Base-by-base conservation (phyloP, 495 filamentous ascomycete species). In the Tuber melanosporum region DNA sequence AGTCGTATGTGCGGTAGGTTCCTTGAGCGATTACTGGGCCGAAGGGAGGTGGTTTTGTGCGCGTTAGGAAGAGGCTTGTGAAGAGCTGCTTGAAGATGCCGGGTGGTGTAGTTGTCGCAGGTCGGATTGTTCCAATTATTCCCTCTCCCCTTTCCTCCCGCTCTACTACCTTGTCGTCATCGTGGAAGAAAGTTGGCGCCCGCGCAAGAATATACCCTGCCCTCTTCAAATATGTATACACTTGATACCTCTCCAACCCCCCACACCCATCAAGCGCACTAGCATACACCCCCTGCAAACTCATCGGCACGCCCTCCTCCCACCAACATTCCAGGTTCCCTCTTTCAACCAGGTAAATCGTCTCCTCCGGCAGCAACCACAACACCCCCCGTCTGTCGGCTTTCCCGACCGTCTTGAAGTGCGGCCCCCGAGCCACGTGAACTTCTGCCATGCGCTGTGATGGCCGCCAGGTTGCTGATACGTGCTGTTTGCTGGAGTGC, bases 351-450 rank as follows among this genome's bases (percentile, higher is more conserved):
- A 97, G 81, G 83, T 93, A 98, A 71, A 99, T 85, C 10, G 93
- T 92, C 82, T 99, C 95, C 83, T 99, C 96, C 0, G 94, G 94
- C n/a, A 96, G 83, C 42, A 99, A 82, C 93, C 93, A 96, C 36
- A 94, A 81, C 71, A 87, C 87, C 42, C 90, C 87, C 78, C 85
- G 86, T 0, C 87, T 88, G 69, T 90, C 87, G 10, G 86, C 86
- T 71, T 85, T 86, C 2, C 91, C 91, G 73, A 91, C 87, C 14
- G 87, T 88, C 76, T 86, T 86, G 79, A 91, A 90, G 71, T 86
- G 84, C 22, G 85, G 83, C 0, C 90, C 90, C 73, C 86, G 88
- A 1, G 86, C 85, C 12, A 84, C 84, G 1, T 83, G 79, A 1
- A 88, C 85, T 70, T 84, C 78, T 20, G 83, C 80, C 12, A 87